A percentile compares a stretch with the other conserved stretches of the same genome.
Evolutionary conservation across 805 yeast species (phyloP).

Genomic region (Suhomyces prunicola): DNA sequence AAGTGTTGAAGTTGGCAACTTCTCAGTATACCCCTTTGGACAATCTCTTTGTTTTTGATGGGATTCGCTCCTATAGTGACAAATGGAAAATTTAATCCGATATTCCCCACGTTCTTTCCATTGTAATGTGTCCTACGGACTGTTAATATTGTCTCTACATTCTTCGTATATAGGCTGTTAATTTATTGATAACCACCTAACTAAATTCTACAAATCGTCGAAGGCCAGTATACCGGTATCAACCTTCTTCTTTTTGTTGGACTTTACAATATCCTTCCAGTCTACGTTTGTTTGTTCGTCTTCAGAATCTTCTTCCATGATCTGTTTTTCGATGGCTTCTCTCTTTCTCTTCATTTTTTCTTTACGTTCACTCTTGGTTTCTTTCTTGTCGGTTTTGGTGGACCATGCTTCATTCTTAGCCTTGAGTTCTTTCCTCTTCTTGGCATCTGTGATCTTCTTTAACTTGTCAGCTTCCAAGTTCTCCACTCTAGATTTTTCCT

Average conservation of each 20-base stretch:
- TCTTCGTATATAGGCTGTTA: not conserved
- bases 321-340: slow-evolving; percentile 61
- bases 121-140: not conserved
- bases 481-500: slow-evolving; percentile 60
- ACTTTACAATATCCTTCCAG: slow-evolving; percentile 82
- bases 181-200: not conserved
- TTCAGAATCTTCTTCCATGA: slow-evolving; percentile 43
- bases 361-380: slow-evolving; percentile 57
- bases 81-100: slow-evolving; percentile 30
- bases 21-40: slow-evolving; percentile 78
- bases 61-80: slow-evolving; percentile 51
- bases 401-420: slow-evolving; percentile 78
- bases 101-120: not conserved
- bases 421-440: slow-evolving; percentile 42
- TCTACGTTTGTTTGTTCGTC: slow-evolving; percentile 54
- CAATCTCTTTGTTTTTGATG: slow-evolving; percentile 71
- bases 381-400: slow-evolving; percentile 59
- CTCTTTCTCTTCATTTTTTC: slow-evolving; percentile 64
- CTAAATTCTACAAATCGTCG: slow-evolving; percentile 43
- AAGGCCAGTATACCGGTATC: slow-evolving; percentile 47
- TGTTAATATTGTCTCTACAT: not conserved
- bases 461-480: slow-evolving; percentile 49
- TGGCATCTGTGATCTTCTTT: slow-evolving; percentile 37
- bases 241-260: slow-evolving; percentile 57
- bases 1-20: slow-evolving; percentile 70